Evolutionary conservation across 805 yeast genomes (phyloP).

Genomic region (Priceomyces melissophilus): DNA sequence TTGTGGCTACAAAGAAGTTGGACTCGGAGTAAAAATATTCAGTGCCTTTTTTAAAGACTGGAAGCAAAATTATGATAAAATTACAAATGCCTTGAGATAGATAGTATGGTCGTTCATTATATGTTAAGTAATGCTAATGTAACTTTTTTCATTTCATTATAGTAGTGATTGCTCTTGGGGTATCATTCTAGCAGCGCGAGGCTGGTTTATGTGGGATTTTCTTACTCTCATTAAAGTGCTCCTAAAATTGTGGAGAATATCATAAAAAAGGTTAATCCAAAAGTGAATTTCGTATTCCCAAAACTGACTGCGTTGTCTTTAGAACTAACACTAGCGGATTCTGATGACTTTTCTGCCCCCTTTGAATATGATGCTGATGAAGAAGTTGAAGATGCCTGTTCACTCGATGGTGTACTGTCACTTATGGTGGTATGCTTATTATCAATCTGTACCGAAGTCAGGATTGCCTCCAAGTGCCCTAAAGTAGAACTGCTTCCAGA

Average conservation of each 20-base stretch:
- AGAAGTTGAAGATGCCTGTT: conserved; percentile 2
- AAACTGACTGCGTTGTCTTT: background rate
- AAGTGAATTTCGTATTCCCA: conserved; percentile 2
- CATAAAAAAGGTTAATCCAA: conserved; percentile 3
- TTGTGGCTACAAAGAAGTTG: conserved; percentile 37
- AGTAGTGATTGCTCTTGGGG: background rate
- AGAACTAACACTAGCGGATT: conserved; percentile 1
- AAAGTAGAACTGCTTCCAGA: background rate
- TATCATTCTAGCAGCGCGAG: background rate
- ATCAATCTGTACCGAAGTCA: too few species aligned
- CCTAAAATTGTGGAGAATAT: conserved; percentile 4
- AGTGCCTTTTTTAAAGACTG: conserved; percentile 28
- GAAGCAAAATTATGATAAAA: conserved; percentile 13
- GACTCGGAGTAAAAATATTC: conserved; percentile 34
- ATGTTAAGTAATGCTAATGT: background rate
- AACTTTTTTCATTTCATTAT: background rate
- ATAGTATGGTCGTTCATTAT: background rate
- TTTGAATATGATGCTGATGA: background rate
- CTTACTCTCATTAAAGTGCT: conserved; percentile 1
- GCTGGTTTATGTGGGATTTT: background rate
- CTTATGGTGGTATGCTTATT: too few species aligned
- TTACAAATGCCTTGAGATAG: background rate
- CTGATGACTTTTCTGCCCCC: background rate
- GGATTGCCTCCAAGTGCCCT: too few species aligned
- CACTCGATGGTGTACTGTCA: background rate